Evolutionary conservation across 2,329 filamentous ascomycete genomes (phyloP).

Genomic region (Cercospora citrullina): DNA sequence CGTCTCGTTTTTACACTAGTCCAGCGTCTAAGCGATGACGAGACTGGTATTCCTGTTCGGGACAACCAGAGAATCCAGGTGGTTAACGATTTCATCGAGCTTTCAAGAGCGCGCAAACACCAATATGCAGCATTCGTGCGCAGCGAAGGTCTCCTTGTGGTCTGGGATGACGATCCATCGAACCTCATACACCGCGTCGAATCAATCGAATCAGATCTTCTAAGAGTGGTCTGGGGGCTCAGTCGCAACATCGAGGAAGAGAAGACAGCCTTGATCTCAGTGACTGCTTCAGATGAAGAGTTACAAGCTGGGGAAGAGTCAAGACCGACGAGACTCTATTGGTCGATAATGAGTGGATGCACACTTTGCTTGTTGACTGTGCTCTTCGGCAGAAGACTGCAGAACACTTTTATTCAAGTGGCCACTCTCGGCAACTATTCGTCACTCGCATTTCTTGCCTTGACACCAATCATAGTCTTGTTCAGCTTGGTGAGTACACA

Average conservation of each 20-base stretch:
- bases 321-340: background rate
- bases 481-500: conserved; percentile 62
- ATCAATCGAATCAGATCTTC: conserved; percentile 72
- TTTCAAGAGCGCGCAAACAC: conserved; percentile 70
- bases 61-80: conserved; percentile 78
- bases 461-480: conserved; percentile 57
- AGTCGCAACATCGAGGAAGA: conserved; percentile 56
- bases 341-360: background rate
- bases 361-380: conserved; percentile 3
- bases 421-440: background rate
- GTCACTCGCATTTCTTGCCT: background rate
- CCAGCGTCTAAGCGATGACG: conserved; percentile 68
- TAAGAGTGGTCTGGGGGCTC: conserved; percentile 73
- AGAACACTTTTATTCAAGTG: conserved; percentile 1
- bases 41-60: conserved; percentile 68
- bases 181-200: conserved; percentile 69
- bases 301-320: conserved; percentile 40
- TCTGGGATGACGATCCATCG: conserved; percentile 77
- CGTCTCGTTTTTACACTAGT: conserved; percentile 77
- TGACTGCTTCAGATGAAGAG: conserved; percentile 66
- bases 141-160: conserved; percentile 67
- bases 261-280: conserved; percentile 31
- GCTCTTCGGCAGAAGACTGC: background rate
- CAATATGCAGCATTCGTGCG: conserved; percentile 80
- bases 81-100: conserved; percentile 68